Percentiles rank a stretch among this genome's conserved stretches.
Conservation (phyloP, 148 eudicot genomes). For the Camellia sinensis region DNA sequence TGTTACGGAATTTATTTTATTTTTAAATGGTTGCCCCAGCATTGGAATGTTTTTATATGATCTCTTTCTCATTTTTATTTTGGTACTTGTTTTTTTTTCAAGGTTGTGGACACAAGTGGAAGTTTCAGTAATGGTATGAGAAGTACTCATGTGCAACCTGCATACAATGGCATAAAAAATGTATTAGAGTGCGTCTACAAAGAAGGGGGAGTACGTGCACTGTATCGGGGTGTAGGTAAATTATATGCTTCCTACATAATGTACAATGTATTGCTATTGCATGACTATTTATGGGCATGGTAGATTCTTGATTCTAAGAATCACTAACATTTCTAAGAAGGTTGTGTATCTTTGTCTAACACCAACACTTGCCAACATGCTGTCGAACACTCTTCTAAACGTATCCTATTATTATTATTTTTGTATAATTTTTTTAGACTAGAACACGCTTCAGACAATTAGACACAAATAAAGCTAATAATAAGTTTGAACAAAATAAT, state of each 20-base stretch:
- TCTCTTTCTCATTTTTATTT: background rate
- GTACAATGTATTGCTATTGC: background rate
- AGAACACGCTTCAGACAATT: no score
- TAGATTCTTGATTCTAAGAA: no score
- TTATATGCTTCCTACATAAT: background rate
- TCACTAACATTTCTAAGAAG: no score
- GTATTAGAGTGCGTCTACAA: slow-evolving; percentile 73
- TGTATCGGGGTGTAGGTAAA: slow-evolving; percentile 95
- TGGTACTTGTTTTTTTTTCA: slow-evolving; percentile 7
- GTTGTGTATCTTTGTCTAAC: no score
- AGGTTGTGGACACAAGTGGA: slow-evolving; percentile 64
- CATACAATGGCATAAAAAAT: slow-evolving; percentile 71
- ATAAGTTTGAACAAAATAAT: no score
- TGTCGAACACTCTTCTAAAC: no score
- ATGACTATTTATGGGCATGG: background rate
- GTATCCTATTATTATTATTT: no score
- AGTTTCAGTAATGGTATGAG: slow-evolving; percentile 35
- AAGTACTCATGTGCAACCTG: slow-evolving; percentile 31
- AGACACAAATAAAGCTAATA: no score
- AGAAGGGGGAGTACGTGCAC: slow-evolving; percentile 77
- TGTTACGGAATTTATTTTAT: background rate
- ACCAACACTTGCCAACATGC: no score
- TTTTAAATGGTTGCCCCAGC: background rate
- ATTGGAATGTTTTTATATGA: background rate
- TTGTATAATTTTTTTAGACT: no score